Evolutionary conservation across 345 rosid species (phyloP), one percentile per base, ranked within the genome.

Genomic region (Populus pruinosa): DNA sequence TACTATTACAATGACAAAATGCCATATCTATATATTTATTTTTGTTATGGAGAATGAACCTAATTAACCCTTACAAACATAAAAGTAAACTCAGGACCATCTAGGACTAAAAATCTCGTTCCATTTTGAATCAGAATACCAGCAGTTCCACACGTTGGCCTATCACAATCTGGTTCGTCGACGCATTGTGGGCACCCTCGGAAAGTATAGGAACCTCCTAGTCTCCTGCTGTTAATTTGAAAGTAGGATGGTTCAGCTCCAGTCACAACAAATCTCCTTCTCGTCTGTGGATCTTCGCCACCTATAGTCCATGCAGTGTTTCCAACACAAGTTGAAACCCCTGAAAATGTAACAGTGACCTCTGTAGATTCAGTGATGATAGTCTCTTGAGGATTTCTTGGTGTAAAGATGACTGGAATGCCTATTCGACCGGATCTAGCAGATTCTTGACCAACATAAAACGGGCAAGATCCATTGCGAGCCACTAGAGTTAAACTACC

Each of bases 271-370:
- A 38, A 38, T 38, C 41, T 38, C 41, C 41, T 38, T 8, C 41
- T 38, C 41, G 41, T 38, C 41, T 38, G 41, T 38, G 41, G 41
- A 7, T 38, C 41, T 38, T 38, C 41, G 8, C 9, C 41, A 8
- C 41, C 41, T 38, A 38, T 8, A 38, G 25, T 73, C 82, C 82
- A 79, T 5, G 64, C 21, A 5, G 62, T 39, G 36, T 77, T 68
- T 47, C 62, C 25, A 2, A 1, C 61, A 44, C 82, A 79, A 13
- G 20, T 68, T 0, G 69, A 38, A 13, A 11, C 41, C 4, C 16
- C 82, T 9, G 77, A 73, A 61, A 79, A 79, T 20, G 20, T 44
- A 10, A 73, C 23, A 2, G 5, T 69, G 5, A 73, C 43, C 82
- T 18, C 49, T 73, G 41, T 21, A 14, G 31, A 47, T 79, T 78